Evolutionary conservation across 768 basidiomycete genomes (phyloP), one percentile per base, ranked within the genome.

Genomic region (Pleurotus tuber-regium): DNA sequence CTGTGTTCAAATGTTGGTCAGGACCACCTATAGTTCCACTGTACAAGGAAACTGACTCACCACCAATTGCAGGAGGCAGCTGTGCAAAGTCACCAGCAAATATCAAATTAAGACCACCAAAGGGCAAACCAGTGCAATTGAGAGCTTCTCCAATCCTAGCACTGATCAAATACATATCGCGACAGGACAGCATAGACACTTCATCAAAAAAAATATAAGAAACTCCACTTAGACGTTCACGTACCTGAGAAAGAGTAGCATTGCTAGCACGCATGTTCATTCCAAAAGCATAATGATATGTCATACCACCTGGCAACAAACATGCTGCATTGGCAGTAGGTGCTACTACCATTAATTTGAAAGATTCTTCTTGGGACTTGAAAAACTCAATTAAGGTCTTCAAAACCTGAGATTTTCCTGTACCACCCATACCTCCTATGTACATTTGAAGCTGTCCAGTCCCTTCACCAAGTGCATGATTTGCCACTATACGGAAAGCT

Each of bases 171-270:
- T 67, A 68, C 38, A 73, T 35, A 25, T 66, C 63, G n/a, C 42
- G 16, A 41, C 67, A 69, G 1, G 63, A 62, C 0, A 73, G 29
- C 74, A 76, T 76, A 1, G 72, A 74, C 0, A 74, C 61, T 51
- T 76, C 72, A 63, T 75, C 70, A 6, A 73, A 46, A 30, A 75
- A 72, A 0, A 75, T 49, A 59, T 71, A 70, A 4, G 70, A 60
- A 2, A 71, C 65, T n/a, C 61, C 58, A 26, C 52, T 14, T 4
- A 62, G 53, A 16, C 55, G 43, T 26, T 54, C 11, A 23, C 42
- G 65, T n/a, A 2, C 61, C 40, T 55, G 25, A 9, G 50, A 29
- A 5, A 57, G 6, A 9, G 30, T 39, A 3, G 39, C 21, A 57
- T 33, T 63, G 33, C 33, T 36, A 18, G 33, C 18, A 18, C 33